Conservation (phyloP, 73 alveolate genomes). For the Stentor roeselii region DNA sequence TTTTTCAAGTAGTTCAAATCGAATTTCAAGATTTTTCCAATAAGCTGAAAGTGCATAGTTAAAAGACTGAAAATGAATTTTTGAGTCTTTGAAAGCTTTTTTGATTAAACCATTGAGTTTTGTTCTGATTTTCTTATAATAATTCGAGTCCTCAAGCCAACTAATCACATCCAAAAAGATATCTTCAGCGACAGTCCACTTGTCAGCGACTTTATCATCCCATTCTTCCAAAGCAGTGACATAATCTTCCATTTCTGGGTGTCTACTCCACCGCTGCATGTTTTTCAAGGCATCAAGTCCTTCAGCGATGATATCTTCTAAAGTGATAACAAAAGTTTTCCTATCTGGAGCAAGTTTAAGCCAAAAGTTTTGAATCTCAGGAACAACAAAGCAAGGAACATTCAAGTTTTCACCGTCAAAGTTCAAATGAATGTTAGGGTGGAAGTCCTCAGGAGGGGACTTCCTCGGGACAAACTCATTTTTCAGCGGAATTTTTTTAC, state of each 20-base stretch:
- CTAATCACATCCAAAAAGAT: constrained; percentile 56
- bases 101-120: constrained; percentile 34
- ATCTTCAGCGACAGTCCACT: constrained; percentile 67
- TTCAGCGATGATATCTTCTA: constrained; percentile 53
- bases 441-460: constrained; percentile 12
- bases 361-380: constrained; percentile 47
- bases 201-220: constrained; percentile 80
- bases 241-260: constrained; percentile 62
- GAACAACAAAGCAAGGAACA: constrained; percentile 33
- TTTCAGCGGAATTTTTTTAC: constrained; percentile 28
- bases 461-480: constrained; percentile 52
- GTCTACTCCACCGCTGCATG: constrained; percentile 82
- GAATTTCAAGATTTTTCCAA: constrained; percentile 46
- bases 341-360: constrained; percentile 51
- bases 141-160: constrained; percentile 67
- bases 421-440: constrained; percentile 37
- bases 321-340: constrained; percentile 50
- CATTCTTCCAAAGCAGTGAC: constrained; percentile 85
- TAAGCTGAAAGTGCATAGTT: constrained; percentile 30
- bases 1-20: constrained; percentile 28
- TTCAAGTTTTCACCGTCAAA: constrained; percentile 24
- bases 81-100: constrained; percentile 33
- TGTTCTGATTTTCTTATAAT: constrained; percentile 36
- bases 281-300: constrained; percentile 67
- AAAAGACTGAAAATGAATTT: constrained; percentile 32